Evolutionary conservation across 768 basidiomycete species (phyloP).

Genomic region (Leccinellum luteum): DNA sequence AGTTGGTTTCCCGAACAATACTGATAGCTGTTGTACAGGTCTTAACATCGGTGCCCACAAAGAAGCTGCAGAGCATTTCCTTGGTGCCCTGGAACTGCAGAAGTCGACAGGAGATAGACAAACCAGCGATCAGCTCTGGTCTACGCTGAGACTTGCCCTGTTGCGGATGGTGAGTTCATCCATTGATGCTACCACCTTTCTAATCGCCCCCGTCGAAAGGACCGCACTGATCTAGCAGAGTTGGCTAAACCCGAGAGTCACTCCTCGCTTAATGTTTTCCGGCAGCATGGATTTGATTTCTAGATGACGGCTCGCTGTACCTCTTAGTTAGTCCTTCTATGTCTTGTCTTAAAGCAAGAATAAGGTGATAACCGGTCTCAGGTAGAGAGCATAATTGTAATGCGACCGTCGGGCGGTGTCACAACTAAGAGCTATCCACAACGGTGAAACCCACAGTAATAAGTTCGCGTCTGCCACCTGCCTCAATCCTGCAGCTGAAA

Average conservation of each 20-base stretch:
- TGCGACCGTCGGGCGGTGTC: too few relatives aligned
- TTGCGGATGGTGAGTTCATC: constrained; percentile 61
- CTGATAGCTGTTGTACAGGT: constrained; percentile 45
- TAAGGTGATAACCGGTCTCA: too few relatives aligned
- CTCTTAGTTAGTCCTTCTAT: neutral
- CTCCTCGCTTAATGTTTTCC: constrained; percentile 67
- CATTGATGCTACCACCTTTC: neutral
- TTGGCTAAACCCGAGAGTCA: constrained; percentile 61
- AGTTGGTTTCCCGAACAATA: neutral
- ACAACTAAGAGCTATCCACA: too few relatives aligned
- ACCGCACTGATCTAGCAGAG: constrained; percentile 80
- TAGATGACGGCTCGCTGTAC: constrained; percentile 32
- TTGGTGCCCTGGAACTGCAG: constrained; percentile 81
- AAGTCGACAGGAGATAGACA: constrained; percentile 60
- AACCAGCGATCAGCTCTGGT: constrained; percentile 86
- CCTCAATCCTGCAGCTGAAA: too few relatives aligned
- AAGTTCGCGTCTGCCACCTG: too few relatives aligned
- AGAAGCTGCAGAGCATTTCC: constrained; percentile 95
- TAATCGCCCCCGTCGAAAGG: constrained; percentile 39
- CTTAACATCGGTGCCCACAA: constrained; percentile 93
- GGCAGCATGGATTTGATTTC: constrained; percentile 88
- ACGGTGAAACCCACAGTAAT: too few relatives aligned
- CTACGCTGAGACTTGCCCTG: constrained; percentile 81
- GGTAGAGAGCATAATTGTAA: too few relatives aligned
- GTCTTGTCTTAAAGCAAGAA: neutral